Evolutionary conservation across 148 eudicot species (phyloP), one percentile per base, ranked within the genome.

Genomic region (Spergularia marina): DNA sequence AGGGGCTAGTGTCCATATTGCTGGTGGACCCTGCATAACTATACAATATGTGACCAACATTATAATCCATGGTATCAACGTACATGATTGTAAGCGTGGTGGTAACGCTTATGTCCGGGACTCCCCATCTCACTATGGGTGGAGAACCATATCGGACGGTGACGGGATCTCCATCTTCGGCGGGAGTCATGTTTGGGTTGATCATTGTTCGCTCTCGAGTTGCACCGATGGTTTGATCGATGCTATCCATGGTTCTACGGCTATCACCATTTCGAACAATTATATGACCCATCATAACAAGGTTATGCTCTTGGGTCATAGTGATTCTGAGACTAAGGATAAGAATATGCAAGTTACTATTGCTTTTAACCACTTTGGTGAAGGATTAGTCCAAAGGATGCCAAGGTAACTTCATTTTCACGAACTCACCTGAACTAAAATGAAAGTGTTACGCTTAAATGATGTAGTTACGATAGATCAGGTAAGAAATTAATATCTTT

Each of bases 301-400:
- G 83, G 92, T 89, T 25, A 89, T 89, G 92, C 63, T 89, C 30
- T 77, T 89, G 78, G 90, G 92, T 0, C 87, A 85, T 36, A 85
- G 87, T 79, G 90, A 87, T 74, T 62, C 65, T 39, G 77, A 41
- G 4, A 85, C 82, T 1, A 66, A 67, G 10, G 92, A 89, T 78
- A 89, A 85, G 79, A 82, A 76, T 65, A 89, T 89, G 92, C 92
- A 89, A 63, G 92, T 89, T 17, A 86, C 92, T 17, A 81, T 89
- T 59, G 92, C 90, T 15, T 89, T 90, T 68, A 90, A 90, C 75
- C 94, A 90, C 73, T 90, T 90, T 81, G 94, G 91, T 16, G 94
- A 90, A 78, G 95, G 95, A 7, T 83, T 88, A 61, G 83, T 88
- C 34, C 91, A 90, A 21, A 84, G 95, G 77, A 90, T 90, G 90